Percentiles rank a stretch among this genome's conserved stretches.
These are phyloP conservation scores for Monilinia vaccinii-corymbosi DNA, from an alignment of 2,329 filamentous ascomycete species.

Conservation along the genomic window DNA sequence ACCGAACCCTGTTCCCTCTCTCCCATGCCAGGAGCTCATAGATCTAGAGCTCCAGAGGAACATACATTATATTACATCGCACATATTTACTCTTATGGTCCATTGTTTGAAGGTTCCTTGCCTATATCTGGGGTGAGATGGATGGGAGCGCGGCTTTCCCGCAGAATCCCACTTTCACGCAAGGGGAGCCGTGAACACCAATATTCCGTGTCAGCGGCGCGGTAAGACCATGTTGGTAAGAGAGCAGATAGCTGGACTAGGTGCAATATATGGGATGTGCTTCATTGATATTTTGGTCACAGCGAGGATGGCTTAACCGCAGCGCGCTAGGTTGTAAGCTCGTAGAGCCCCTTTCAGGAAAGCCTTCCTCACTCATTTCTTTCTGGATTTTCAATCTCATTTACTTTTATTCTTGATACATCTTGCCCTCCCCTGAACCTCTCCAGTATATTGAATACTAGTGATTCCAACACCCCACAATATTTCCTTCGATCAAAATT, in stretches of 20 bases:
- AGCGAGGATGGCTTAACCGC: not conserved
- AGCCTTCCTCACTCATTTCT: not conserved
- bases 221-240: not conserved
- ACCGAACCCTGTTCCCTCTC: not conserved
- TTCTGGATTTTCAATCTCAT: not conserved
- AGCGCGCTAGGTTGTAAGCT: not conserved
- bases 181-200: not conserved
- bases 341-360: not conserved
- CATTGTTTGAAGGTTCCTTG: not conserved
- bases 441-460: not conserved
- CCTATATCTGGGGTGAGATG: not conserved
- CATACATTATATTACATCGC: not conserved
- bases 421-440: not conserved
- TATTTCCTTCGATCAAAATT: not conserved
- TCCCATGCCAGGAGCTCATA: not conserved
- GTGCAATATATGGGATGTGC: not conserved
- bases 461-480: not conserved
- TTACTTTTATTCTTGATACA: not conserved
- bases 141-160: not conserved
- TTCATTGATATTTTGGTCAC: not conserved
- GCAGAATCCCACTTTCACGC: not conserved
- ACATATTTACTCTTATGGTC: not conserved
- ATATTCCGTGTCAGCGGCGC: not conserved
- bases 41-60: not conserved
- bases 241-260: not conserved